Base-by-base conservation (phyloP, 306 rosid species). In the Dryas drummondii region DNA sequence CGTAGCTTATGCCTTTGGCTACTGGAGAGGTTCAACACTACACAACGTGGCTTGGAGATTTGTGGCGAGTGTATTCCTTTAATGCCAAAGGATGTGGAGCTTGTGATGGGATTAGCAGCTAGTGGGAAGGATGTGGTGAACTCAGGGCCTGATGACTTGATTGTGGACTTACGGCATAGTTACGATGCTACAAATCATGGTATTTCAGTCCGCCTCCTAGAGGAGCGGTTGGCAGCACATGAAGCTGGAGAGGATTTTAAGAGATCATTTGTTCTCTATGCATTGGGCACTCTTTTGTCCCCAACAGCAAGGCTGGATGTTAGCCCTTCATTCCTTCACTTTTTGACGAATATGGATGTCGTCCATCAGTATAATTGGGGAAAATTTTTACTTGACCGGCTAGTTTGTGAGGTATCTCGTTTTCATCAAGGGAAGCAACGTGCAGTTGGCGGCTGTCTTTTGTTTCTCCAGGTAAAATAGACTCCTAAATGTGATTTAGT, bases 251-350 rank as follows among this genome's bases (percentile, higher is more conserved):
- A 83, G 59, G 86, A 79, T 70, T 83, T 83, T 71, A 79, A 60
- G 78, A 79, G 86, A 71, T 75, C 86, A 15, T 79, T 83, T 59
- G 75, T 79, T 57, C 86, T 79, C 44, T 83, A 83, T 78, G 83
- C 83, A 26, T 32, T 83, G 71, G 86, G 86, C 50, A 83, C 81
- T 3, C 79, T 83, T 75, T 27, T 83, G 73, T 75, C 81, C 32
- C 86, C 86, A 51, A 83, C 83, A 71, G 83, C 86, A 16, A 83
- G 86, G 77, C 72, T 79, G 72, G 83, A 83, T 71, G 86, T 83
- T 45, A 83, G 83, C 78, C 86, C 86, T 57, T 83, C 83, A 8
- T 83, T 83, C 71, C 81, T 79, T 17, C 86, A 83, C 64, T 79
- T 83, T 63, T 67, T 83, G 71, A 83, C 64, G 1, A 83, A 79